Evolutionary conservation across 2,329 filamentous ascomycete genomes (phyloP), one percentile per base, ranked within the genome.

Genomic region (Fusarium lateritium): DNA sequence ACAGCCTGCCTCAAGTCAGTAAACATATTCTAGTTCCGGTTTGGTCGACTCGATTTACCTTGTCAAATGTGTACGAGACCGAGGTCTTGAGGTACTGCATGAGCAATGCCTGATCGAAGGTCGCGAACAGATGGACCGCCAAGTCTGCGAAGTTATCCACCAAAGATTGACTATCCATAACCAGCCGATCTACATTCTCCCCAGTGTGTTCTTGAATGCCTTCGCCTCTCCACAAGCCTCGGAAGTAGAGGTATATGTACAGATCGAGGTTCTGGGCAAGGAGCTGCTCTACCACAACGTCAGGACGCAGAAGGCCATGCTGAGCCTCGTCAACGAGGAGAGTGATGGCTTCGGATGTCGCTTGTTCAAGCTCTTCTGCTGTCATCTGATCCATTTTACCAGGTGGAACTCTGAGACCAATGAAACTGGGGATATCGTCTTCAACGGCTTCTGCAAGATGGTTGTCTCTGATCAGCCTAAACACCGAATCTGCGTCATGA

Each of bases 181-280:
- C 78, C 5, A 90, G 79, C 13, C 86, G 83, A 46, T 90, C 88
- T 40, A 83, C 83, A 42, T 84, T 86, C 65, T 88, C 86, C 21
- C 82, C 82, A 21, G 79, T 78, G 68, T 85, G 82, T 56, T 88
- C 85, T 60, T 82, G 80, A 36, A 91, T 86, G 11, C 87, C 88
- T 62, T 93, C 88, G 2, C 93, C 94, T 62, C 86, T 88, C 94
- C 95, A 99, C 4, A 99, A 83, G 1, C 91, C 90, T 14, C 92
- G 90, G 24, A 99, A 86, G 77, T 99, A 99, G 80, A 98, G 97
- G 82, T 92, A 98, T 0, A 97, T 86, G 76, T 97, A 98, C 0
- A 93, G 83, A 51, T 89, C 84, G 51, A 92, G 82, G 19, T 89
- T 85, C 64, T 91, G 88, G 21, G 85, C 83, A 71, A 91, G 85